Conservation (phyloP, 352 stramenopile genomes). For the Globisporangium nunn region DNA sequence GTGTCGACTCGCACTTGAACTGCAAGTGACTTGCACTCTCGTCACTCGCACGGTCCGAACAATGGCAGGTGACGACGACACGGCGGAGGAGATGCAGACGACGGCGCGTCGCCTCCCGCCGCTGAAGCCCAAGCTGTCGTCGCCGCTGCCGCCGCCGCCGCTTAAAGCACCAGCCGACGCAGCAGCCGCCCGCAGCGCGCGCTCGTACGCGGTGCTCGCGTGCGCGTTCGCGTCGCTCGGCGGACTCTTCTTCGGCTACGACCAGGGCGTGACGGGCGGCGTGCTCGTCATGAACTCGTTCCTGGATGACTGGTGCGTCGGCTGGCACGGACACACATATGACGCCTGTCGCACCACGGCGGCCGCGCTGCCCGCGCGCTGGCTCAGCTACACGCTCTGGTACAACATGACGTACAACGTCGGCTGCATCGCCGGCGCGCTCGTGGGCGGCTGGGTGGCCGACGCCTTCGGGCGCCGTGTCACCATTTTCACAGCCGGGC, state of each 20-base stretch:
- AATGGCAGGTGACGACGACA: too few species aligned
- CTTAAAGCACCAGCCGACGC: neutral
- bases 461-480: conserved; percentile 16
- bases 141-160: too few species aligned
- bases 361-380: conserved; percentile 12
- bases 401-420: conserved; percentile 41
- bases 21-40: too few species aligned
- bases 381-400: conserved; percentile 24
- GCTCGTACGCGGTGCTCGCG: conserved; percentile 27
- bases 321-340: conserved; percentile 13
- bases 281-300: conserved; percentile 21
- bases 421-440: conserved; percentile 4
- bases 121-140: too few species aligned
- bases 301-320: conserved; percentile 17
- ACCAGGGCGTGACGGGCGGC: conserved; percentile 6
- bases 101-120: too few species aligned
- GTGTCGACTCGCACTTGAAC: too few species aligned
- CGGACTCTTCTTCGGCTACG: conserved; percentile 5
- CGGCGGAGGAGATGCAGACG: too few species aligned
- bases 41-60: too few species aligned
- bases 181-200: neutral
- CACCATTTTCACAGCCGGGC: conserved; percentile 15
- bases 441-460: conserved; percentile 9
- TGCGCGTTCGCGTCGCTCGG: conserved; percentile 12
- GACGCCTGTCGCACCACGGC: neutral